Conservation (phyloP, 352 stramenopile species). For the Phytophthora multivora region DNA sequence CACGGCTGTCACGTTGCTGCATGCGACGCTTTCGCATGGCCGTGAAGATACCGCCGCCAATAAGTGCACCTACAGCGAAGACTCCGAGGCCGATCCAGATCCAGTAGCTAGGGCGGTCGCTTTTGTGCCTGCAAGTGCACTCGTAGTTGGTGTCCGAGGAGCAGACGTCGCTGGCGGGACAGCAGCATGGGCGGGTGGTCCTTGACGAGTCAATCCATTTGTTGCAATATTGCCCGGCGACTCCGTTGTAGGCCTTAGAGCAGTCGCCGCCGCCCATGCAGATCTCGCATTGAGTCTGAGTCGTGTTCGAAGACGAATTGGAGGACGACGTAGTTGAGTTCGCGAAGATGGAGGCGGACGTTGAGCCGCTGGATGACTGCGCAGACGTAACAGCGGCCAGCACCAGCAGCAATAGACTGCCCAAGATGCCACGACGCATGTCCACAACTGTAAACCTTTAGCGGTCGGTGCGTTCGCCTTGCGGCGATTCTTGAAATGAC, state of each 20-base stretch:
- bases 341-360: slow-evolving; percentile 20
- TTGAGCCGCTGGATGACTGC: slow-evolving; percentile 25
- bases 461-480: not conserved
- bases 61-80: slow-evolving; percentile 36
- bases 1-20: slow-evolving; percentile 17
- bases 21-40: slow-evolving; percentile 45
- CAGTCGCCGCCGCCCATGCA: slow-evolving; percentile 57
- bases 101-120: slow-evolving; percentile 29
- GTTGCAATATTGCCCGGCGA: slow-evolving; percentile 54
- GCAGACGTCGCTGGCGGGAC: slow-evolving; percentile 43
- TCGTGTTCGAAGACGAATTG: slow-evolving; percentile 15
- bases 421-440: slow-evolving; percentile 6
- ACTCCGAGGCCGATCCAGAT: slow-evolving; percentile 40
- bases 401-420: slow-evolving; percentile 7
- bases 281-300: slow-evolving; percentile 49
- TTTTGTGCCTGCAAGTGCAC: slow-evolving; percentile 46
- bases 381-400: slow-evolving; percentile 9
- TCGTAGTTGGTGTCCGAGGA: slow-evolving; percentile 44
- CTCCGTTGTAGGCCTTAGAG: slow-evolving; percentile 50
- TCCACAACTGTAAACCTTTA: not conserved
- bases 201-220: slow-evolving; percentile 48
- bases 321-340: slow-evolving; percentile 24
- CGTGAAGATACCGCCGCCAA: slow-evolving; percentile 38
- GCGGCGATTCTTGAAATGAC: slow-evolving; percentile 7
- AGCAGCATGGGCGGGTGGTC: slow-evolving; percentile 60